Base-by-base conservation (phyloP, 2,329 filamentous ascomycete species). In the Colletotrichum sp. region DNA sequence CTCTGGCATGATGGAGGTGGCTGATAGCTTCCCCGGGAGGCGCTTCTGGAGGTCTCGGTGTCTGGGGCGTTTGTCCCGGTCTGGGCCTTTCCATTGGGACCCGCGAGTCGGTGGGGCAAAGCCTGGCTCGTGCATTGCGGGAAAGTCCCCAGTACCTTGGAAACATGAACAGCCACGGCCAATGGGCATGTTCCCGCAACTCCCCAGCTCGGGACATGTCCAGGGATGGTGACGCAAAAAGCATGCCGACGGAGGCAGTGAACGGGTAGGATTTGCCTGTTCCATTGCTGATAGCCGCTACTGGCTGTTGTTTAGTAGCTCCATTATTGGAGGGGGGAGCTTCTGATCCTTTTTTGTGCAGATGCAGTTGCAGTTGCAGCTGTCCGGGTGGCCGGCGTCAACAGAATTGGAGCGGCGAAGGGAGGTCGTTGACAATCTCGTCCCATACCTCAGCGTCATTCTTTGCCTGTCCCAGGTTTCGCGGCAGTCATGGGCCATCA, bases 221-320 rank as follows among this genome's bases (percentile, higher is more conserved):
- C 73, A 73, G 70, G 73, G 73, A 75, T 75, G 73, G 65, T 75
- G 73, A 75, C 70, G 73, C 73, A 67, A 61, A 55, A 73, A 15
- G 70, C 64, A 68, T 75, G 70, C 64, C 70, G 70, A 58, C 64
- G 24, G 62, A 34, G 24, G 28, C 60, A 52, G 43, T 71, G 68
- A 30, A 64, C 32, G 56, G 43, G 18, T 64, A 67, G 55, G 56
- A 24, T 30, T 64, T 69, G 28, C 56, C 68, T 52, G 24, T 52
- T 24, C 43, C 43, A 66, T 30, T 43, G 62, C 72, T 72, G 68
- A 71, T 75, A 48, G 62, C 52, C 72, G 72, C 69, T 67, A 30
- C n/a, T 36, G 48, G 68, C 43, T 30, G 60, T n/a, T 32, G 64
- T 60, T 70, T 8, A 38, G 26, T 24, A 36, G 62, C 61, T 52